Evolutionary conservation across 805 yeast species (phyloP).

Genomic region (Spencermartinsiella europaea): DNA sequence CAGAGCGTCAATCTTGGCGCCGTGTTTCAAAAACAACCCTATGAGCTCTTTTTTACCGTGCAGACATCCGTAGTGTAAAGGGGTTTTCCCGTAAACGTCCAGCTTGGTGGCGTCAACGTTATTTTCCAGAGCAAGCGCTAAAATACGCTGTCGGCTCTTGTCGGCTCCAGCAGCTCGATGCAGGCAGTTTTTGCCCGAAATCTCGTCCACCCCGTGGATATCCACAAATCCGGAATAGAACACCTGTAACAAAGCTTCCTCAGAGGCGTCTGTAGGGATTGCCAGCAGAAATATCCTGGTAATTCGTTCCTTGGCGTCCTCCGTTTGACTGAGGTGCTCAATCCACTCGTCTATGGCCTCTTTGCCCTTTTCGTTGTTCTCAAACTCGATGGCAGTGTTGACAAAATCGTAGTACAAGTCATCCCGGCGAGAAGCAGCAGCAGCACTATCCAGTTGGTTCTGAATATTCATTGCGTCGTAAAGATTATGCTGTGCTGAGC

Average conservation of each 20-base stretch:
- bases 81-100: conserved; percentile 59
- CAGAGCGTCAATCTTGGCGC: conserved; percentile 32
- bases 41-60: conserved; percentile 45
- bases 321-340: conserved; percentile 37
- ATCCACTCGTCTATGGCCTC: conserved; percentile 43
- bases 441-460: no score
- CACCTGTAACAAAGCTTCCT: conserved; percentile 48
- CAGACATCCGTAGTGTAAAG: conserved; percentile 78
- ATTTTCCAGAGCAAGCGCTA: conserved; percentile 29
- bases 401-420: conserved; percentile 69
- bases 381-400: conserved; percentile 26
- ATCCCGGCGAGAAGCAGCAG: conserved; percentile 45
- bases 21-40: conserved; percentile 37
- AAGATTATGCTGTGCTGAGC: neutral
- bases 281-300: conserved; percentile 72
- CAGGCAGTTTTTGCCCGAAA: conserved; percentile 65
- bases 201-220: conserved; percentile 60
- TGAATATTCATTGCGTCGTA: neutral
- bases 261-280: conserved; percentile 60
- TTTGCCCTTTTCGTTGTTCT: conserved; percentile 29
- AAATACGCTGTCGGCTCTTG: conserved; percentile 21
- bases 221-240: conserved; percentile 51
- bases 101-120: conserved; percentile 27
- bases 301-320: conserved; percentile 41
- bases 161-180: conserved; percentile 50